Percentiles rank a stretch among this genome's conserved stretches.
Conservation (phyloP, 345 rosid species). For the Erucastrum elatum region DNA sequence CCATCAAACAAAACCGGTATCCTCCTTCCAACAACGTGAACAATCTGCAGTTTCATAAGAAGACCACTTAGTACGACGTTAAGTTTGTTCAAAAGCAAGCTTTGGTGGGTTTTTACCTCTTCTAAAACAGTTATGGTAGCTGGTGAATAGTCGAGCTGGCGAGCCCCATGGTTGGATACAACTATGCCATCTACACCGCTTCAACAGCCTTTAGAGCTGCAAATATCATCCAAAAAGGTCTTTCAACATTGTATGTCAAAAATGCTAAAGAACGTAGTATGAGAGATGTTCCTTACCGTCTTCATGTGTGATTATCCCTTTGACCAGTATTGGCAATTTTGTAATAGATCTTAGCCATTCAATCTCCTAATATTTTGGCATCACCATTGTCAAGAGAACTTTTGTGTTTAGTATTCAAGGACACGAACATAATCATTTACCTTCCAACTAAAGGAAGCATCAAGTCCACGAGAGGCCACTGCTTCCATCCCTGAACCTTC, state of each 20-base stretch:
- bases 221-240: conserved; percentile 9
- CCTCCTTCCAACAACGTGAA: conserved; percentile 64
- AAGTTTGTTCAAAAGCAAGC: not conserved
- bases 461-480: conserved; percentile 44
- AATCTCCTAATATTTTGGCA: conserved; percentile 51
- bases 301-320: conserved; percentile 78
- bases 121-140: conserved; percentile 68
- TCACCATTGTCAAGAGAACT: no score
- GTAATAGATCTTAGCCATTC: conserved; percentile 80
- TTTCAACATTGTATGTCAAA: no score
- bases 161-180: conserved; percentile 83
- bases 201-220: conserved; percentile 75
- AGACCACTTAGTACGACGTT: not conserved
- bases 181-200: conserved; percentile 69
- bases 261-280: no score
- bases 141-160: conserved; percentile 71
- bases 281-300: conserved; percentile 87
- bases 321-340: conserved; percentile 67
- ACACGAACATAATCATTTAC: conserved; percentile 37
- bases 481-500: conserved; percentile 40
- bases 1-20: conserved; percentile 83
- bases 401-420: no score
- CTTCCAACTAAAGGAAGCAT: conserved; percentile 80
- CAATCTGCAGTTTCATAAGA: conserved; percentile 51
- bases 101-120: conserved; percentile 48